Base-by-base conservation (phyloP, 2,329 filamentous ascomycete species). In the Neofusicoccum laricinum region DNA sequence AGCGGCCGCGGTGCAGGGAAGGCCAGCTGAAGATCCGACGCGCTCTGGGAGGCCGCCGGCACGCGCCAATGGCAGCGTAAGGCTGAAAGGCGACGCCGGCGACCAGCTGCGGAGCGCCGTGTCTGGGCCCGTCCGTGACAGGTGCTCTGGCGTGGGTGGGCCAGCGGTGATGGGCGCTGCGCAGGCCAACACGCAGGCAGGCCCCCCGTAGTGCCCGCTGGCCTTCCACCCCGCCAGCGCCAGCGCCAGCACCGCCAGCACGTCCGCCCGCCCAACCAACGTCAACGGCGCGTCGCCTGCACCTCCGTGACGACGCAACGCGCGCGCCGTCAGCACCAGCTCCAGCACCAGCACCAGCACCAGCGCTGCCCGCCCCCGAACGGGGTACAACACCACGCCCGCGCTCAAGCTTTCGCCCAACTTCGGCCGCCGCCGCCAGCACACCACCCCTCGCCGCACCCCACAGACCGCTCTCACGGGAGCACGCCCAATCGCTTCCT, bases 21-120 rank as follows among this genome's bases (percentile, higher is more conserved):
- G 25, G 25, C 25, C 25, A 57, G 38, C 38, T 58, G 53, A 34
- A 40, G 38, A 58, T 30, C 53, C 21, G 53, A 19, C 32, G 40
- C 53, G 25, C 25, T 30, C 25, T 30, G 25, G 5, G 25, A 30
- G 25, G 5, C 25, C 25, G 25, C 25, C 25, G 25, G 5, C 25
- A 14, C 15, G 40, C 38, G n/a, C 40, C 55, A 59, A 59, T 59
- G 40, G 55, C 41, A 46, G 40, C 40, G n/a, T 59, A 59, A 46
- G 55, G 55, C 55, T 59, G 55, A 59, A 59, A 43, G 55, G 36
- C 17, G 51, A 53, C 50, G 34, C 11, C 25, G 5, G 25, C 7
- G 25, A 30, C 25, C 5, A 30, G 25, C 25, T 30, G 25, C 25
- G 25, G 25, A 30, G 25, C 25, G 25, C 5, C 25, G 17, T 36